A percentile compares a stretch with the other conserved stretches of the same genome.
Conservation (phyloP, 768 basidiomycete species). For the Naganishia antarctica region DNA sequence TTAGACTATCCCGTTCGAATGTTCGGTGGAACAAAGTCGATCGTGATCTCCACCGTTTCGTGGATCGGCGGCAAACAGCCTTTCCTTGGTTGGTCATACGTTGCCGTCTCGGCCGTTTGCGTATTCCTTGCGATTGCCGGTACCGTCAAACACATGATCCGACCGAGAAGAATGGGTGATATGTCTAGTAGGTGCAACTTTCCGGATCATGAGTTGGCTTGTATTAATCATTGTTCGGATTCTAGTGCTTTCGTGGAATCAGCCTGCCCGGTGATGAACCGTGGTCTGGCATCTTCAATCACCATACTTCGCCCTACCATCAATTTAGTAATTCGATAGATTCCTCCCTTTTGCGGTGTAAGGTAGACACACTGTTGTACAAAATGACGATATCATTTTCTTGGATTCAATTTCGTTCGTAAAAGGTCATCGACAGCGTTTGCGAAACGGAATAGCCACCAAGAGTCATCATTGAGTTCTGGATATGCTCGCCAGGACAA, state of each 20-base stretch:
- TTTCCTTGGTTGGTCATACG: conserved; percentile 97
- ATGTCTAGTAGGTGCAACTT: conserved; percentile 43
- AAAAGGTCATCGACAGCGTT: too few species aligned
- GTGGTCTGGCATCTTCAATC: too few species aligned
- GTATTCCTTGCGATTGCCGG: conserved; percentile 80
- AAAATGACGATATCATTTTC: background rate
- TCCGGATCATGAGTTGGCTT: background rate
- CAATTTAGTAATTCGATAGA: background rate
- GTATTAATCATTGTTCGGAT: background rate
- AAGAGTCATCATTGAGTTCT: too few species aligned
- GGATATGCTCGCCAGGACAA: too few species aligned
- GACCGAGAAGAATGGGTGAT: conserved; percentile 60
- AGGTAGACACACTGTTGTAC: background rate
- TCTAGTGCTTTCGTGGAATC: conserved; percentile 48
- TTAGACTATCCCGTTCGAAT: conserved; percentile 85
- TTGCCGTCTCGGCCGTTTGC: conserved; percentile 80
- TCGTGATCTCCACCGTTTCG: conserved; percentile 93
- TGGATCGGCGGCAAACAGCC: conserved; percentile 99
- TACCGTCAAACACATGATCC: conserved; percentile 85
- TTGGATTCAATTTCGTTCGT: too few species aligned
- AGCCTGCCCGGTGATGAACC: conserved; percentile 26
- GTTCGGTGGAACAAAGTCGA: conserved; percentile 90
- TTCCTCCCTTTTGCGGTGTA: background rate
- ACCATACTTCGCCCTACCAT: too few species aligned
- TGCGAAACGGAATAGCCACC: too few species aligned